Conservation (phyloP, 176 grass and related monocot genomes). For the Oryza longistaminata region DNA sequence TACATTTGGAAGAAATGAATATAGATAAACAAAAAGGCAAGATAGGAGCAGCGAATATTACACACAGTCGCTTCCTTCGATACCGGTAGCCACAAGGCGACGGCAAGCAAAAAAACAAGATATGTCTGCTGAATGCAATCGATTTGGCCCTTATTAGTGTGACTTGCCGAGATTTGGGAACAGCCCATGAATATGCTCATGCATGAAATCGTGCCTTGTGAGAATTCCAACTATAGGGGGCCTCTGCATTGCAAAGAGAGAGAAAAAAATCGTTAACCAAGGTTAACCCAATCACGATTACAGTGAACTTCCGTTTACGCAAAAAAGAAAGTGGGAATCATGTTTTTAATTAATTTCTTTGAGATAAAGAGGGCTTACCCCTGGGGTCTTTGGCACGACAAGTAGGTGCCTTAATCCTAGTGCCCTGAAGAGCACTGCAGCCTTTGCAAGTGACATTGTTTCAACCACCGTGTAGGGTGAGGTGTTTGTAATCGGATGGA, state of each 20-base stretch:
- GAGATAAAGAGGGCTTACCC: conserved; percentile 54
- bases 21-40: neutral
- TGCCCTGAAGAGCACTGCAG: conserved; percentile 75
- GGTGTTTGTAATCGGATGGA: conserved; percentile 81
- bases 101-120: conserved; percentile 8
- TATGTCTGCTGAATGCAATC: conserved; percentile 15
- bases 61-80: conserved; percentile 11
- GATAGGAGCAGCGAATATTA: conserved; percentile 15
- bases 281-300: neutral
- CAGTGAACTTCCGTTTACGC: neutral
- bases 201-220: conserved; percentile 93
- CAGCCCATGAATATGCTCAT: conserved; percentile 77
- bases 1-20: neutral
- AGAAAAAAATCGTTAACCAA: neutral
- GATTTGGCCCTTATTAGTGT: conserved; percentile 22
- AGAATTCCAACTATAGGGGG: conserved; percentile 90
- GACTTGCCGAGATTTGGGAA: conserved; percentile 74
- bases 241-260: conserved; percentile 56
- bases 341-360: neutral
- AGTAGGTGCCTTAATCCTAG: conserved; percentile 78
- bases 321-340: neutral
- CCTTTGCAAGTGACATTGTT: conserved; percentile 91
- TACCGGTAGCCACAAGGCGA: conserved; percentile 4
- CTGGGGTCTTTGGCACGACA: conserved; percentile 87
- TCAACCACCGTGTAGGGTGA: conserved; percentile 92